Evolutionary conservation across 306 rosid species (phyloP).

Genomic region (Ceratonia siliqua): DNA sequence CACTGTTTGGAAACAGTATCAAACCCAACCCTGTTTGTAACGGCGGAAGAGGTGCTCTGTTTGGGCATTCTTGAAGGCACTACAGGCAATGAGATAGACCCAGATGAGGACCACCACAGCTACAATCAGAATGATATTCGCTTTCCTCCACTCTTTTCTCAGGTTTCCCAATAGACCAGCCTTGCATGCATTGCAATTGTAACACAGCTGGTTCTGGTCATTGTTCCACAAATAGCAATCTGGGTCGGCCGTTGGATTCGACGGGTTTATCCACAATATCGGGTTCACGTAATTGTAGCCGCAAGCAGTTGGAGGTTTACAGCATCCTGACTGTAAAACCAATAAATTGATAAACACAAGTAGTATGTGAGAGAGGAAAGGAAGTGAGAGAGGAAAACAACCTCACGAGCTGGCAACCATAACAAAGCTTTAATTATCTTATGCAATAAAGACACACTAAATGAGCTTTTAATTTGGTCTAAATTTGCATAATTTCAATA

Average conservation of each 20-base stretch:
- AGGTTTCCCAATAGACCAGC: constrained; percentile 92
- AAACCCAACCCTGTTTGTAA: constrained; percentile 85
- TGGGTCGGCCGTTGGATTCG: constrained; percentile 59
- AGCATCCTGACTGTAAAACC: constrained; percentile 80
- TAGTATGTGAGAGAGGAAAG: neutral
- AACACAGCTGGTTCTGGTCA: constrained; percentile 80
- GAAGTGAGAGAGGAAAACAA: neutral
- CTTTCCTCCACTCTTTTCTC: constrained; percentile 84
- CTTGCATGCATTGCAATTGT: constrained; percentile 85
- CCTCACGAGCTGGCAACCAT: constrained; percentile 35
- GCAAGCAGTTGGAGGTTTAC: constrained; percentile 82
- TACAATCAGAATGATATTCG: constrained; percentile 72
- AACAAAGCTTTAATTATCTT: constrained; percentile 24
- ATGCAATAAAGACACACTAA: constrained; percentile 35
- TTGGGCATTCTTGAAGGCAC: constrained; percentile 92
- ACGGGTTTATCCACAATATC: constrained; percentile 76
- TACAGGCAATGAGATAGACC: constrained; percentile 83
- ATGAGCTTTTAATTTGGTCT: constrained; percentile 29
- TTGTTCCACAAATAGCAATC: constrained; percentile 89
- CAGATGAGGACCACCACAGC: constrained; percentile 73
- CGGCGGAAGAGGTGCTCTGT: constrained; percentile 82
- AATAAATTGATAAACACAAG: neutral
- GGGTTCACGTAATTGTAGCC: constrained; percentile 80
- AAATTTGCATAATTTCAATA: constrained; percentile 30
- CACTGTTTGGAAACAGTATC: constrained; percentile 29